A percentile compares a stretch with the other conserved stretches of the same genome.
Conservation (phyloP, 192 early-diverging fungal genomes). For the Entrophospora sp. region DNA sequence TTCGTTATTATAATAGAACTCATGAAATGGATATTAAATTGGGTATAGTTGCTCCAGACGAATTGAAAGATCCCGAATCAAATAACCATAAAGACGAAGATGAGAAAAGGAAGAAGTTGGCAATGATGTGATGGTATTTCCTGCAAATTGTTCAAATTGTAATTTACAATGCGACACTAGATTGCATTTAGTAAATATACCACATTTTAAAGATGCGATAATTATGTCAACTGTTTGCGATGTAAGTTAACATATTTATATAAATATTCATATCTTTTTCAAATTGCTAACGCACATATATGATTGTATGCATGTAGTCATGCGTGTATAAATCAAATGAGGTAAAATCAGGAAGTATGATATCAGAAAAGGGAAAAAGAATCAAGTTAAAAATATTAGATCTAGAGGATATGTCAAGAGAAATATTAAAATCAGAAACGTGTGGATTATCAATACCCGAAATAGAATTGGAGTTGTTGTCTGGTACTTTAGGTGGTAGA, state of each 20-base stretch:
- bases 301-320: not conserved
- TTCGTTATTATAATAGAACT: constrained; percentile 62
- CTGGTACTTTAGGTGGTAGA: constrained; percentile 86
- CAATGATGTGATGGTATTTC: constrained; percentile 66
- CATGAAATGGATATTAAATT: constrained; percentile 69
- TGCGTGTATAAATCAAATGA: constrained; percentile 96
- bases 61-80: constrained; percentile 25
- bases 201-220: constrained; percentile 93
- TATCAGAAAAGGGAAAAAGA: constrained; percentile 64
- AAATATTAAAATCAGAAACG: constrained; percentile 92
- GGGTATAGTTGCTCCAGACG: constrained; percentile 58
- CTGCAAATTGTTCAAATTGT: constrained; percentile 79
- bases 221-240: constrained; percentile 94
- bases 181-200: constrained; percentile 87
- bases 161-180: constrained; percentile 69
- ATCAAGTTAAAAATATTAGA: constrained; percentile 80
- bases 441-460: constrained; percentile 86
- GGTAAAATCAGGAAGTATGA: constrained; percentile 89
- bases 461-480: constrained; percentile 73
- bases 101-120: constrained; percentile 41
- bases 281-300: too few species aligned
- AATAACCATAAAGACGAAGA: constrained; percentile 27
- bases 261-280: not conserved
- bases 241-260: constrained; percentile 5
- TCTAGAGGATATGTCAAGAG: constrained; percentile 79